These are phyloP conservation scores for Cyclotella cryptica DNA, from an alignment of 108 stramenopile genomes.

Conservation along the genomic window DNA sequence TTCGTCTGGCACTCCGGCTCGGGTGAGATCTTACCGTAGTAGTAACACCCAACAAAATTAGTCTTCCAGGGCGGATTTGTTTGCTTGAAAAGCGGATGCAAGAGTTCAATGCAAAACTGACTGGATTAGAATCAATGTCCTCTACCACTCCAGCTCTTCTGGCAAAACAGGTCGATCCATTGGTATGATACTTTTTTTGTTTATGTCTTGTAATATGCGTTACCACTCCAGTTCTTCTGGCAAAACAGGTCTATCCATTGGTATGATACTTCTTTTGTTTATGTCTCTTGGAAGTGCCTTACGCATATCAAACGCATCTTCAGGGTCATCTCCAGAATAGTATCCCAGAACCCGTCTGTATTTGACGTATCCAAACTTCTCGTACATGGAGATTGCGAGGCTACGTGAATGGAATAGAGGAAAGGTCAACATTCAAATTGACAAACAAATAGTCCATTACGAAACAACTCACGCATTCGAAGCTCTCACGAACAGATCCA, in stretches of 20 bases:
- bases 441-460: background rate
- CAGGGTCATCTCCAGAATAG: slow-evolving; percentile 81
- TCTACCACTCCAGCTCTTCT: slow-evolving; percentile 2
- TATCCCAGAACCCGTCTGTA: slow-evolving; percentile 92
- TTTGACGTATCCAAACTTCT: slow-evolving; percentile 92
- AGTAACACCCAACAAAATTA: no score
- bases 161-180: slow-evolving; percentile 81
- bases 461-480: slow-evolving; percentile 70
- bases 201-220: no score
- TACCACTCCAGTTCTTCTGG: slow-evolving; percentile 97
- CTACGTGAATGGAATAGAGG: slow-evolving; percentile 16
- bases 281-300: slow-evolving; percentile 90
- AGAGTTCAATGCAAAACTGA: no score
- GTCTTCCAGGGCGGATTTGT: no score
- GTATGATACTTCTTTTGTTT: slow-evolving; percentile 86
- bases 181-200: slow-evolving; percentile 88
- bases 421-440: slow-evolving; percentile 5
- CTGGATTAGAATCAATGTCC: no score
- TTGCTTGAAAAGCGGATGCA: no score
- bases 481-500: slow-evolving; percentile 97
- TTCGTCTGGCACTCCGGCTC: no score
- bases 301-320: slow-evolving; percentile 97
- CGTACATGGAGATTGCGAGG: slow-evolving; percentile 97
- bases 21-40: no score
- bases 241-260: slow-evolving; percentile 82